Conservation (phyloP, 2,329 filamentous ascomycete species). For the Epicoccum sorghinum region DNA sequence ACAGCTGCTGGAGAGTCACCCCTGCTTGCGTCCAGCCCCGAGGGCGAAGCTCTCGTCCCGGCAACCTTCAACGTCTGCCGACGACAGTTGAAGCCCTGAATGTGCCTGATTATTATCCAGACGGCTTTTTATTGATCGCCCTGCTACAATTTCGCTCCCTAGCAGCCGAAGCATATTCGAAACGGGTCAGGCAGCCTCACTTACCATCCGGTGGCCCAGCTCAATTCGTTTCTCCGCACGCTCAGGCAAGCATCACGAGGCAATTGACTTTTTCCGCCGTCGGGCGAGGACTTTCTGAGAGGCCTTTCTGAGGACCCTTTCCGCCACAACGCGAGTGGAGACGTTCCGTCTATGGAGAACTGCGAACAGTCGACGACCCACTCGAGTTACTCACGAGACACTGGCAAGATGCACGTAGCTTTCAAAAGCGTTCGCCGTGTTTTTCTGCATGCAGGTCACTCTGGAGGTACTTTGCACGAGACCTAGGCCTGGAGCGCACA, state of each 20-base stretch:
- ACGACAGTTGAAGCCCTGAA: not conserved
- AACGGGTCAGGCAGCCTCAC: slow-evolving; percentile 16
- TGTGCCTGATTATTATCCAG: not conserved
- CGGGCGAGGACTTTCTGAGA: slow-evolving; percentile 31
- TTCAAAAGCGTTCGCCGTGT: slow-evolving; percentile 28
- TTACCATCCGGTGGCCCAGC: not conserved
- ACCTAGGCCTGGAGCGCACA: slow-evolving; percentile 13
- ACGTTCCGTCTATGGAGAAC: slow-evolving; percentile 16
- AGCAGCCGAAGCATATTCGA: not conserved
- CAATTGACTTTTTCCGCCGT: slow-evolving; percentile 35
- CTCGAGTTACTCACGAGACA: slow-evolving; percentile 5
- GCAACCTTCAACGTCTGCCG: slow-evolving; percentile 1
- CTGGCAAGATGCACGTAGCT: slow-evolving; percentile 18
- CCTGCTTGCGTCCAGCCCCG: slow-evolving; percentile 24
- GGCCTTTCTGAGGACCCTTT: slow-evolving; percentile 33
- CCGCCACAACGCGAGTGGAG: slow-evolving; percentile 25
- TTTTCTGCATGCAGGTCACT: slow-evolving; percentile 24
- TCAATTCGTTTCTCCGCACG: slow-evolving; percentile 21
- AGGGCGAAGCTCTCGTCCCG: not conserved
- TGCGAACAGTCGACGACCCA: slow-evolving; percentile 7
- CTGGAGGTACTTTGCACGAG: slow-evolving; percentile 32
- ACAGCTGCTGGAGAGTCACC: slow-evolving; percentile 11
- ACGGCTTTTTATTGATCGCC: not conserved
- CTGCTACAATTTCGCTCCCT: not conserved
- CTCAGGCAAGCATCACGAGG: slow-evolving; percentile 33